Conservation (phyloP, 2,329 filamentous ascomycete genomes). For the Venturia aucupariae region DNA sequence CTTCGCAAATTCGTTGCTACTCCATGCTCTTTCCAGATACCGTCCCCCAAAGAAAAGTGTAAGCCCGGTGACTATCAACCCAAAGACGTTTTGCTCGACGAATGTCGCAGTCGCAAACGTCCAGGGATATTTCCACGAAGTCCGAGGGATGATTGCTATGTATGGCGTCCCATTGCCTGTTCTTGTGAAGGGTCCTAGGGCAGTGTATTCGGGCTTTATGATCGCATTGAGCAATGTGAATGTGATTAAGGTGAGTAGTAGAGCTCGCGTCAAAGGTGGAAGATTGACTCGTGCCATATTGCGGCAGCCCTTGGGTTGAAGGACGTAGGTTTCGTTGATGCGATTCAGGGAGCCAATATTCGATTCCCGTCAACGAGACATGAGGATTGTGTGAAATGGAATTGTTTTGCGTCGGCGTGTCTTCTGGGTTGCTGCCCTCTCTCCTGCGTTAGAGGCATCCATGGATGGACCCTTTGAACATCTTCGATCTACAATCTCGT, state of each 20-base stretch:
- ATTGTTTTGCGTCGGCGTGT: neutral
- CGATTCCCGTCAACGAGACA: neutral
- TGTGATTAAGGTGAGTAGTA: constrained; percentile 64
- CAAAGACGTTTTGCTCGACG: constrained; percentile 89
- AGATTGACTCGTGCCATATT: constrained; percentile 62
- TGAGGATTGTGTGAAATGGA: neutral
- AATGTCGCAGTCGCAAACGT: constrained; percentile 77
- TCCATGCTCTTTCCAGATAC: constrained; percentile 95
- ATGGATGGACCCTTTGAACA: neutral
- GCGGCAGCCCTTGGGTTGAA: neutral
- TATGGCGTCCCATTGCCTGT: constrained; percentile 61
- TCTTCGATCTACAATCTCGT: neutral
- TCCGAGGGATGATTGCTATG: constrained; percentile 74
- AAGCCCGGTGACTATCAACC: constrained; percentile 63
- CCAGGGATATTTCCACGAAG: constrained; percentile 85
- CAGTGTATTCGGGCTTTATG: constrained; percentile 53
- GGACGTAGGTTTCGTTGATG: neutral
- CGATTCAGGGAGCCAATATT: neutral
- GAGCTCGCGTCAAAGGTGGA: constrained; percentile 77
- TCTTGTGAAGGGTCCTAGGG: constrained; percentile 23
- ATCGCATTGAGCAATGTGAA: constrained; percentile 77
- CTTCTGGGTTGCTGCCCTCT: neutral
- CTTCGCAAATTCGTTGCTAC: constrained; percentile 81
- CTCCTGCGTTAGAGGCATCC: neutral
- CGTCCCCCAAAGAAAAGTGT: constrained; percentile 87